Conservation (phyloP, 805 yeast species). For the Metschnikowia colocasiae region DNA sequence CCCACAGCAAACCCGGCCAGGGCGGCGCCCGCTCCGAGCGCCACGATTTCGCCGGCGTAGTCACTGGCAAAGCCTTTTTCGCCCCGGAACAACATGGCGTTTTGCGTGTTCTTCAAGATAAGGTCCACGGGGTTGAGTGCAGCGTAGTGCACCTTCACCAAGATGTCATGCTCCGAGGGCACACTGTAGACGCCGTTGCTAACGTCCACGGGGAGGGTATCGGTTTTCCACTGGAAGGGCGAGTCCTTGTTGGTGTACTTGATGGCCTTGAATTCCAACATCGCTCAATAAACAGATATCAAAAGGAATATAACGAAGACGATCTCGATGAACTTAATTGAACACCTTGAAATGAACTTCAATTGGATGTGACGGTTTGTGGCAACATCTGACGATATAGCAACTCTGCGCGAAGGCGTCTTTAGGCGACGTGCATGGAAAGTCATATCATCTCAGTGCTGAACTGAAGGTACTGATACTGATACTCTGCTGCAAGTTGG, state of each 20-base stretch:
- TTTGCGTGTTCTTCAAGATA: constrained; percentile 19
- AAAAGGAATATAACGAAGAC: too few relatives aligned
- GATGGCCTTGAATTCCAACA: constrained; percentile 23
- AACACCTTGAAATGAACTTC: too few relatives aligned
- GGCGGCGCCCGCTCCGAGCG: constrained; percentile 27
- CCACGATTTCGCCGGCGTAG: constrained; percentile 31
- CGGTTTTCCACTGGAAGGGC: constrained; percentile 14
- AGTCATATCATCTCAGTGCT: too few relatives aligned
- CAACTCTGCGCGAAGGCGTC: too few relatives aligned
- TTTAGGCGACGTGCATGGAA: too few relatives aligned
- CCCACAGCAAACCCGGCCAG: constrained; percentile 23
- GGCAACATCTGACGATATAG: too few relatives aligned
- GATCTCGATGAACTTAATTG: too few relatives aligned
- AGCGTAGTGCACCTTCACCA: constrained; percentile 31
- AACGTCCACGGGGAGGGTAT: constrained; percentile 12
- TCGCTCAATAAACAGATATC: too few relatives aligned
- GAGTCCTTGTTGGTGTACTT: constrained; percentile 17
- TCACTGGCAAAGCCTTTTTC: constrained; percentile 30
- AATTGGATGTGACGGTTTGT: too few relatives aligned
- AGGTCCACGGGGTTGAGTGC: constrained; percentile 36
- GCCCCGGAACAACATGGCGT: constrained; percentile 10
- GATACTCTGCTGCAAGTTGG: too few relatives aligned
- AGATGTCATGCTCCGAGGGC: constrained; percentile 18
- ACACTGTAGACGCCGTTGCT: constrained; percentile 10
- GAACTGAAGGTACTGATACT: too few relatives aligned